Conservation (phyloP, 2,329 filamentous ascomycete species). For the Colletotrichum cordylinicola region DNA sequence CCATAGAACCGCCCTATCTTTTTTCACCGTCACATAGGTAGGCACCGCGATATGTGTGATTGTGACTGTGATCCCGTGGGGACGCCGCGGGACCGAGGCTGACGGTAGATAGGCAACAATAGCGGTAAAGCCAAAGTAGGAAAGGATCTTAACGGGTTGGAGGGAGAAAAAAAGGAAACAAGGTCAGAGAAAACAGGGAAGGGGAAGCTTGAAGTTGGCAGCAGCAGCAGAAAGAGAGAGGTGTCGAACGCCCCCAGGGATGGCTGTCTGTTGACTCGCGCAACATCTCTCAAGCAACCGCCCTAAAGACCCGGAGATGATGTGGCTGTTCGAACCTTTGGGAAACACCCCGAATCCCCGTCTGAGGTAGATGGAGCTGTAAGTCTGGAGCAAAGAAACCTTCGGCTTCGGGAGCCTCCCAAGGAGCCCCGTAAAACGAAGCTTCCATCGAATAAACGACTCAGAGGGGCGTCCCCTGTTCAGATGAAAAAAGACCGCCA, state of each 20-base stretch:
- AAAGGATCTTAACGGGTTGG: neutral
- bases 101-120: neutral
- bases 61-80: neutral
- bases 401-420: neutral
- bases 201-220: neutral
- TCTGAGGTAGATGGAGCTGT: neutral
- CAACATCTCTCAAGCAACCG: neutral
- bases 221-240: neutral
- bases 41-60: neutral
- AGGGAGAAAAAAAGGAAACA: neutral
- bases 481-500: neutral
- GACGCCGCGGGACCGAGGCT: neutral
- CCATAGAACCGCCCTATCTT: neutral
- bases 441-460: neutral
- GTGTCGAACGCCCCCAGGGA: neutral
- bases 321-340: neutral
- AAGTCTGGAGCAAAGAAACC: neutral
- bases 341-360: neutral
- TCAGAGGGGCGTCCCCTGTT: neutral
- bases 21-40: neutral
- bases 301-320: neutral
- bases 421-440: neutral
- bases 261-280: neutral
- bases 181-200: slow-evolving; percentile 9
- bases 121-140: neutral